Conservation (phyloP, 1,284 basidiomycete species). For the Sphaerobolus stellatus region DNA sequence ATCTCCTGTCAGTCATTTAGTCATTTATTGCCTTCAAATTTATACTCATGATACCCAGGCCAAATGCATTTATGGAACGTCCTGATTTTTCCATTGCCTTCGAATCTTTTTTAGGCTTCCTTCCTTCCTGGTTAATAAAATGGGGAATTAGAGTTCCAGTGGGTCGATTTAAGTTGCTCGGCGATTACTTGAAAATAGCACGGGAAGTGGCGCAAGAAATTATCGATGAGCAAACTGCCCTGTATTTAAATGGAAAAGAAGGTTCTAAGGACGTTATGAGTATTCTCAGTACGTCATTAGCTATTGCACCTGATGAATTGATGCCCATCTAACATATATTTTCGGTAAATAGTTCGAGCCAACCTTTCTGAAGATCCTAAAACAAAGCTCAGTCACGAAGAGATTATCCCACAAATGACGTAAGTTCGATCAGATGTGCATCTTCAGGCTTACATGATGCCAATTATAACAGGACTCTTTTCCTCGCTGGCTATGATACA, state of each 20-base stretch:
- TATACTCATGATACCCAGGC: neutral
- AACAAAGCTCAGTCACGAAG: neutral
- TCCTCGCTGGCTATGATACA: slow-evolving; percentile 40
- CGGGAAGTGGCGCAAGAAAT: neutral
- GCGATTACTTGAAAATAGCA: neutral
- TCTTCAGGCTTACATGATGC: too few species aligned
- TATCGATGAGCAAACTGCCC: neutral
- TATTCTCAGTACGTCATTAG: neutral
- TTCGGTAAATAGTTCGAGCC: neutral
- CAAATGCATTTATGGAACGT: neutral
- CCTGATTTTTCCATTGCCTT: neutral
- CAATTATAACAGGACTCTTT: slow-evolving; percentile 18
- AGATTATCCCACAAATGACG: neutral
- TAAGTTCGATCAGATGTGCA: neutral
- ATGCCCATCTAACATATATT: neutral
- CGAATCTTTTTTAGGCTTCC: neutral
- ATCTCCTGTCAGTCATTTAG: neutral
- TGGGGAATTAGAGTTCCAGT: neutral
- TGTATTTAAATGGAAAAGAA: neutral
- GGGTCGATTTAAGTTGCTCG: neutral
- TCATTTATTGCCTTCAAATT: neutral
- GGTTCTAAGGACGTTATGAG: neutral
- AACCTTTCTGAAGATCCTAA: neutral
- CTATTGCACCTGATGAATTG: too few species aligned
- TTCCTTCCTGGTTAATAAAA: neutral